Base-by-base conservation (phyloP, 306 rosid species). In the Parietaria judaica region DNA sequence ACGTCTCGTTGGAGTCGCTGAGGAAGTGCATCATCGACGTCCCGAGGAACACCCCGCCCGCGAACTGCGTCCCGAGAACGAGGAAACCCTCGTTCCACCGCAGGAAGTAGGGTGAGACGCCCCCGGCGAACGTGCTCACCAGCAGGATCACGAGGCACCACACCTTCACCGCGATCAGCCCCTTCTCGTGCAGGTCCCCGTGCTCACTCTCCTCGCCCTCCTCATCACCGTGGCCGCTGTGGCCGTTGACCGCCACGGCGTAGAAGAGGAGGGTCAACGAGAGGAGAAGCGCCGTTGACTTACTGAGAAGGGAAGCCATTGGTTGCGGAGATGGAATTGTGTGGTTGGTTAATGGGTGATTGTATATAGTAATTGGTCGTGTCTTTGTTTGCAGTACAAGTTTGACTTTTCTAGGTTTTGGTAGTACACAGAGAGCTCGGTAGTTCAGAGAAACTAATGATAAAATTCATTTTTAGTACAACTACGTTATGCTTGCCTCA, bases 21-120 rank as follows among this genome's bases (percentile, higher is more conserved):
- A 86, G 64, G 78, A 86, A 89, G 70, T 89, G 95, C 57, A 80
- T 89, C 78, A 89, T 2, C 23, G 96, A 76, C 16, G 94, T 83
- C 6, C 85, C 96, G 31, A 88, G 69, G 65, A 88, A 88, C 31
- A 89, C 81, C 3, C 96, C 96, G 15, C 79, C 96, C 0, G 95
- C 86, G 37, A 89, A 83, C 31, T 83, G 95, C 3, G 91, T 86
- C 11, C 95, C 91, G 48, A 83, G 10, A 0, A 83, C 68, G 51
- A 89, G 88, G 78, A 89, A 89, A 50, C 71, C 58, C 10, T 89
- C 96, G 11, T 86, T 83, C 95, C 95, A 86, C 1, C 84, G 61
- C 58, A 5, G 74, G 41, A 81, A 83, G 71, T 88, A 88, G 0
- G 94, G 90, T 13, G 94, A 88, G 4, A 88, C 63, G 1, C 94